Evolutionary conservation across 306 rosid genomes (phyloP), one percentile per base, ranked within the genome.

Genomic region (Dryas alaskensis): DNA sequence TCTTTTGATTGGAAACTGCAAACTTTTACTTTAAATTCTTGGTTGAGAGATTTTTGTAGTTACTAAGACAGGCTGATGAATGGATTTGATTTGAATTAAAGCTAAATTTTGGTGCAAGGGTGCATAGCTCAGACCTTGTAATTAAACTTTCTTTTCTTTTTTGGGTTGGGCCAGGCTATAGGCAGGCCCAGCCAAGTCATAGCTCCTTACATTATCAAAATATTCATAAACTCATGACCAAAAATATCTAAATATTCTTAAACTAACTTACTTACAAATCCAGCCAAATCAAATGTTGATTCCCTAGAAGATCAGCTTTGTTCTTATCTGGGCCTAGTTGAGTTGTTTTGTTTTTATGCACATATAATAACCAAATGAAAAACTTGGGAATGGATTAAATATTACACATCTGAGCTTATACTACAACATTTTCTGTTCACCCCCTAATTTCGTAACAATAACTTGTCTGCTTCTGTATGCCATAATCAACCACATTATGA

Each of bases 41-140:
- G 60, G 60, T 37, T 68, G 25, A 69, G 46, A 50, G 10, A 67
- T 49, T 49, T n/a, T 45, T 37, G 40, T 53, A 42, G 16, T 69
- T 51, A 52, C 52, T 4, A 42, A 3, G 13, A 52, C 13, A 69
- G 48, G 47, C 40, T 39, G 12, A 37, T 16, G 63, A 40, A 52
- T 54, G 22, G 22, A 22, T 22, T 17, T 53, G 40, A 54, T 70
- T 40, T 70, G 50, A 55, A 0, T 19, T 54, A 40, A 70, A 12
- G 19, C 63, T 40, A 17, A 31, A 53, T 53, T 53, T 6, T 40
- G n/a, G 19, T 53, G 37, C 49, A 9, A 51, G 10, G 46, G 37
- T 31, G 37, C 37, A 31, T 31, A 31, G 37, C 37, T 31, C 37
- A 58, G 63, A 58, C 6, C 63, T 25, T 58, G 19, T 4, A 60